Evolutionary conservation across 2,329 filamentous ascomycete genomes (phyloP), one percentile per base, ranked within the genome.

Genomic region (Colletotrichum shisoi): DNA sequence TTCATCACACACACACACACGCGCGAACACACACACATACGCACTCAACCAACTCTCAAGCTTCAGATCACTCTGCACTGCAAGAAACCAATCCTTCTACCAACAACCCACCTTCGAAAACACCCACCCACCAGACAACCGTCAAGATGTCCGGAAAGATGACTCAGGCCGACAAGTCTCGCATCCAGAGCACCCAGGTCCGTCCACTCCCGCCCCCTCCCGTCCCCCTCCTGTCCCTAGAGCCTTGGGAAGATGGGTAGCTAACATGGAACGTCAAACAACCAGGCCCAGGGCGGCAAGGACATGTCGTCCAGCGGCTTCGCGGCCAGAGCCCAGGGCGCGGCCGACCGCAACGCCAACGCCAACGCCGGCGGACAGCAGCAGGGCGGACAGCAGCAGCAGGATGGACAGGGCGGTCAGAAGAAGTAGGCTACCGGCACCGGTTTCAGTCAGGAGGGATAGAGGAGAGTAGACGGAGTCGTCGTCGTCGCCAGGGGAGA

Each of bases 121-220:
- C 7, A 34, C 2, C 31, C 31, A 34, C 31, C 7, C 31, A 39
- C 49, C 27, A 11, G 3, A 5, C 4, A 11, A 5, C 40, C 40
- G 13, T 45, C 53, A 59, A 37, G 3, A 64, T 64, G 61, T 46
- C 61, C 1, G 19, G 40, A 13, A 57, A 67, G 7, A 51, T 59
- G 54, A 59, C 39, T 3, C 44, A 64, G 21, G 40, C 21, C 3
- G 54, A 59, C 12, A 37, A 40, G 11, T 24, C 54, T 9, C 61
- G 48, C 34, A 64, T 64, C 15, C 53, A 59, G 42, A 9, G 31
- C 13, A 2, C 21, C 2, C 61, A 67, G 48, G 61, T 59, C 6
- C 5, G 63, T 31, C 12, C 1, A 34, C 2, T 19, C 15, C 6
- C 2, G 12, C 39, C 12, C 15, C 40, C 17, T 27, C 6, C 15